Conservation (phyloP, 345 rosid species). For the Lagerstroemia speciosa region DNA sequence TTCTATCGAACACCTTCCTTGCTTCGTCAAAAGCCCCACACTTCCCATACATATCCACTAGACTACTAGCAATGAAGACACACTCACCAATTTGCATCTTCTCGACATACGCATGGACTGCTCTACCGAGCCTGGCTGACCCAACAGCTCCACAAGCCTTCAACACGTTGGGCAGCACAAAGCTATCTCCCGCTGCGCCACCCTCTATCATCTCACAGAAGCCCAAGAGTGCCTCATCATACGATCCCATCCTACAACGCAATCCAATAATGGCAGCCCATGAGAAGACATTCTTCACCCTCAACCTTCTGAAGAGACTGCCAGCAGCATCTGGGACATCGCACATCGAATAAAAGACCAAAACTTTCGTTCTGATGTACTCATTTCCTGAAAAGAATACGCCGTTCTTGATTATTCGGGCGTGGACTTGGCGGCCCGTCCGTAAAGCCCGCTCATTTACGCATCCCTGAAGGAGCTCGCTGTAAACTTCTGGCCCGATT, state of each 20-base stretch:
- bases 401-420: conserved; percentile 56
- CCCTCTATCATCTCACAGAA: conserved; percentile 46
- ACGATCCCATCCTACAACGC: conserved; percentile 41
- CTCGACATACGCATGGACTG: conserved; percentile 53
- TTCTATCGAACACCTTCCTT: conserved; percentile 45
- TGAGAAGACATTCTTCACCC: conserved; percentile 50
- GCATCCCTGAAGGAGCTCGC: conserved; percentile 69
- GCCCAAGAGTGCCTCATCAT: conserved; percentile 44
- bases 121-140: conserved; percentile 51
- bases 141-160: conserved; percentile 64
- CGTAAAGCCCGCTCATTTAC: conserved; percentile 39
- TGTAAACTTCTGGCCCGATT: conserved; percentile 52
- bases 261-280: conserved; percentile 86
- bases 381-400: conserved; percentile 41
- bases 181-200: conserved; percentile 58
- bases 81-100: conserved; percentile 47
- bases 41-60: conserved; percentile 60
- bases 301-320: conserved; percentile 32
- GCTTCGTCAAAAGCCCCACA: conserved; percentile 55
- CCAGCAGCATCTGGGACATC: conserved; percentile 36
- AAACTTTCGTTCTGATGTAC: conserved; percentile 55
- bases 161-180: conserved; percentile 57
- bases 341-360: conserved; percentile 64
- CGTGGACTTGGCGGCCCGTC: conserved; percentile 70
- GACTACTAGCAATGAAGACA: conserved; percentile 66